A percentile compares a stretch with the other conserved stretches of the same genome.
phyloP scores from a whole-genome alignment of 2,329 filamentous ascomycete genomes.

The Sclerotinia spermophila region DNA sequence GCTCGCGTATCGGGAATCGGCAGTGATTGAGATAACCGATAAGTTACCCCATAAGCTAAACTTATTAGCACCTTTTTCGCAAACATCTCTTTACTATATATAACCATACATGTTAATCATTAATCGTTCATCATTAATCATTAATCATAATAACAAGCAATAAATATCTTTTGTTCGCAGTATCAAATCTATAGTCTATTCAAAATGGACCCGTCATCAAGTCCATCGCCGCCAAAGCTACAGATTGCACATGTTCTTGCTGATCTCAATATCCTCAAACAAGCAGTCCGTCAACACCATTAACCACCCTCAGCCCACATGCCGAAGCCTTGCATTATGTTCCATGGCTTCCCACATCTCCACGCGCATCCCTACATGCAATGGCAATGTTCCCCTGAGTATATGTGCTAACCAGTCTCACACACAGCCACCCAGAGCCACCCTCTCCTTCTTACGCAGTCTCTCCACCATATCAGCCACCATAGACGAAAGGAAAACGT shows the following conservation, averaged over 20 bases:
- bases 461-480: constrained; percentile 3
- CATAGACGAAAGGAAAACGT: constrained; percentile 1
- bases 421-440: constrained; percentile 2
- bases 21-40: constrained; percentile 1
- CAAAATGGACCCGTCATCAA: constrained; percentile 1
- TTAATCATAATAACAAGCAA: not conserved
- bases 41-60: not conserved
- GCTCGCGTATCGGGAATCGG: not conserved
- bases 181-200: not conserved
- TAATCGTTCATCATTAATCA: not conserved
- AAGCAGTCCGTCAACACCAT: constrained; percentile 13
- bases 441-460: constrained; percentile 7
- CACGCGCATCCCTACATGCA: not conserved
- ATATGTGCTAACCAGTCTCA: not conserved
- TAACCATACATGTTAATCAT: not conserved
- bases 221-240: not conserved
- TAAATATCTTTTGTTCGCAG: not conserved
- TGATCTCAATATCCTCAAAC: constrained; percentile 17
- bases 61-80: not conserved
- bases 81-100: not conserved
- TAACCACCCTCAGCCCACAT: no score
- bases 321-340: not conserved
- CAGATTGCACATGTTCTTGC: constrained; percentile 17
- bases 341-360: not conserved
- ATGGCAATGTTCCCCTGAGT: not conserved